A percentile compares a stretch with the other conserved stretches of the same genome.
Conservation (phyloP, 1,139 yeast species). For the Kluyveromyces sp. region DNA sequence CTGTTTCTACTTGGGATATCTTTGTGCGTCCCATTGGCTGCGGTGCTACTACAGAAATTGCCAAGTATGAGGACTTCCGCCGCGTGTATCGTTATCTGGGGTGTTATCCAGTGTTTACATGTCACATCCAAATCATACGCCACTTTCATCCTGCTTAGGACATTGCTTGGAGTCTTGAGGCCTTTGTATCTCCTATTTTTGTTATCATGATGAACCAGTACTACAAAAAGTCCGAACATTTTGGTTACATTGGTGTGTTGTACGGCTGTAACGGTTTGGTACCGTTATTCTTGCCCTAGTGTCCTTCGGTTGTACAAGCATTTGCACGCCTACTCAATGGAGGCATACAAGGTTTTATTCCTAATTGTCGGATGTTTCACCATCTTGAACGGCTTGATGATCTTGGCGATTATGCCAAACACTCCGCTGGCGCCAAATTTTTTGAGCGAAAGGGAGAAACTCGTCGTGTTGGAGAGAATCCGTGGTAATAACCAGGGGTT, state of each 20-base stretch:
- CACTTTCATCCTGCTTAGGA: slow-evolving; percentile 35
- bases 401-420: slow-evolving; percentile 41
- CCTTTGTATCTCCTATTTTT: slow-evolving; percentile 37
- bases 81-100: slow-evolving; percentile 40
- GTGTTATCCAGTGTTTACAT: slow-evolving; percentile 37
- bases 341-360: slow-evolving; percentile 41
- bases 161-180: slow-evolving; percentile 37
- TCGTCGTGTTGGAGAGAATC: slow-evolving; percentile 42
- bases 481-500: slow-evolving; percentile 41
- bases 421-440: slow-evolving; percentile 38
- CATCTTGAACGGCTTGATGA: slow-evolving; percentile 36
- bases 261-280: slow-evolving; percentile 42
- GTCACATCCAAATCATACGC: slow-evolving; percentile 30
- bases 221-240: slow-evolving; percentile 42
- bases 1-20: slow-evolving; percentile 48
- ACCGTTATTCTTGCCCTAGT: slow-evolving; percentile 33
- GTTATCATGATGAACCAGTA: slow-evolving; percentile 45
- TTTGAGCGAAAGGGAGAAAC: slow-evolving; percentile 41
- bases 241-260: slow-evolving; percentile 39
- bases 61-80: slow-evolving; percentile 34
- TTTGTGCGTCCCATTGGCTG: slow-evolving; percentile 38
- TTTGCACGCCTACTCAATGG: slow-evolving; percentile 28
- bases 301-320: slow-evolving; percentile 37
- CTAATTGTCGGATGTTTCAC: slow-evolving; percentile 42
- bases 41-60: slow-evolving; percentile 25